Evolutionary conservation across 1,284 basidiomycete species (phyloP), one percentile per base, ranked within the genome.

Genomic region (Leccinum subrobustum): DNA sequence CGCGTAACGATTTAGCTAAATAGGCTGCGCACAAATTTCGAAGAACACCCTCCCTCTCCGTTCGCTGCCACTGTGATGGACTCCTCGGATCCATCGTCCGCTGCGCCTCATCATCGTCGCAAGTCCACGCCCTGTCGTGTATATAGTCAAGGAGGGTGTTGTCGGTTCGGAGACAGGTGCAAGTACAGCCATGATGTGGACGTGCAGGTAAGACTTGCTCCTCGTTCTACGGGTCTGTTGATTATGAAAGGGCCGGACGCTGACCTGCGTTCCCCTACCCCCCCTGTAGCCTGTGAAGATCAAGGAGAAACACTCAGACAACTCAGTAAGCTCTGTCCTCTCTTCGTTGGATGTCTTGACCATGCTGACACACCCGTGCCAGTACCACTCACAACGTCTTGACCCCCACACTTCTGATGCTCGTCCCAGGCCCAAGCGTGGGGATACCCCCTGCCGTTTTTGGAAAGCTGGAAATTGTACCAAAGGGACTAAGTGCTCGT

Each of bases 391-490:
- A 35, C 44, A 65, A 27, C 23, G 7, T 16, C 23, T 16, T 6
- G 29, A 29, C 4, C 12, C 42, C 42, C 33, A 64, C 9, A 57
- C 14, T 4, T 55, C 60, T 63, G 63, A 58, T 63, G 55, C 57
- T 51, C 61, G 61, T 14, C 65, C 61, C 60, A 68, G 56, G 60
- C 27, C 61, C 58, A 75, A 70, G 60, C 67, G 52, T 51, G 54
- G 61, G 35, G 62, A 63, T 4, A 54, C 12, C 2, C 64, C 64
- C 57, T 74, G 73, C 66, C 66, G 60, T 52, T 56, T 69, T 63
- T 74, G 72, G 70, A 74, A 65, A 29, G 64, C 69, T 65, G 73
- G 73, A 54, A 62, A 56, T n/a, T 71, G 73, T 62, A 60, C 57
- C 66, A 75, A 37, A 60, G 72, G 70, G 20, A 44, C 66, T 27